Base-by-base conservation (phyloP, 345 rosid species). In the Bruguiera sexangula region DNA sequence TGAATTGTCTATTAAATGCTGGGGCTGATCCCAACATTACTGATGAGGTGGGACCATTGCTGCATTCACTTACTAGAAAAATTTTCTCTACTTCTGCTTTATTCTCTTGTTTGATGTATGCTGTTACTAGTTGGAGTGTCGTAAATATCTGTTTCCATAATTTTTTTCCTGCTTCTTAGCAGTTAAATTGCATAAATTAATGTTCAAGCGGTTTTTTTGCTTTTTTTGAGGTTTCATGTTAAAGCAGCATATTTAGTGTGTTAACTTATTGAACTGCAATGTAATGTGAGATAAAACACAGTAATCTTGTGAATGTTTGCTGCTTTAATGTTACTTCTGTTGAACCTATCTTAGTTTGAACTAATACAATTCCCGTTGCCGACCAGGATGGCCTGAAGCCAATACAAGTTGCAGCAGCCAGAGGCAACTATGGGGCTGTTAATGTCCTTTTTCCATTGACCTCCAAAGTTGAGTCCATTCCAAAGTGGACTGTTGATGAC, bases 381-480 rank as follows among this genome's bases (percentile, higher is more conserved):
- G 67, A 54, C 34, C 87, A 94, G 98, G 95, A 91, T 72, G 93
- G 90, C 39, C 88, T 79, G 78, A 91, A 82, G 83, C 89, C 96
- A 34, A 79, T 94, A 67, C 91, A 84, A 58, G 91, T 89, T 77
- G 98, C 97, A 9, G 96, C 98, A 69, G 82, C 78, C 59, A 84
- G 97, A 71, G 92, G 87, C 66, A 83, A 83, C 72, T 83, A 77
- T 56, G 82, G 65, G 55, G 87, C 82, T 71, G 90, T 89, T 71
- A 95, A 91, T 81, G 78, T 82, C 62, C 97, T 91, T 68, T 81
- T 91, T 74, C 89, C 92, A 11, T 79, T 77, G 69, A 91, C 96
- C 48, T 68, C 87, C 32, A 84, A 81, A 82, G 63, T 83, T 39
- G 79, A 82, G 6, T 51, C 83, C 39, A 74, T 88, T 69, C 81